These are phyloP conservation scores for Astragalus membranaceus DNA, from an alignment of 306 rosid genomes.

Conservation along the genomic window DNA sequence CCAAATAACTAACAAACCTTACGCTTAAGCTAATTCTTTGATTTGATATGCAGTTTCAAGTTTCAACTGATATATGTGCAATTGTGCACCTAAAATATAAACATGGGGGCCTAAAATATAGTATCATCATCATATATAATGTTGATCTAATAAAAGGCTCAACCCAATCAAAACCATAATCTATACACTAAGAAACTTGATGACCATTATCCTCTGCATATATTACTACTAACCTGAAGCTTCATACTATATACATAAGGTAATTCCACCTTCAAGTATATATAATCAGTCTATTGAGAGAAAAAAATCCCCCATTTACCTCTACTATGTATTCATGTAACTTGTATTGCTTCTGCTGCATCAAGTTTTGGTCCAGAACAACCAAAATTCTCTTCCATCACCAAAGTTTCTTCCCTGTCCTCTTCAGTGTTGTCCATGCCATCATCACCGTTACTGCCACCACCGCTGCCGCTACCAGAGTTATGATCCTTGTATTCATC, in stretches of 20 bases:
- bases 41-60: conserved; percentile 3
- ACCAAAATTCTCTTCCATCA: conserved; percentile 24
- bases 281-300: conserved; percentile 20
- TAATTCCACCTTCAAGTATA: conserved; percentile 30
- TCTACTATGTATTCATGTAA: conserved; percentile 17
- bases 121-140: conserved; percentile 20
- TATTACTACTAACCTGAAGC: conserved; percentile 20
- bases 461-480: conserved; percentile 12
- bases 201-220: conserved; percentile 21
- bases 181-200: conserved; percentile 46
- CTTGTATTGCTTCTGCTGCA: conserved; percentile 28
- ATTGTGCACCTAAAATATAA: conserved; percentile 17
- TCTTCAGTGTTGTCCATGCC: conserved; percentile 3
- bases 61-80: conserved; percentile 21
- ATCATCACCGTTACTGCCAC: background rate
- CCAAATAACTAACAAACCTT: conserved; percentile 15
- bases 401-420: conserved; percentile 14
- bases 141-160: conserved; percentile 13
- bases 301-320: conserved; percentile 9
- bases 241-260: conserved; percentile 43
- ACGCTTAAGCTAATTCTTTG: conserved; percentile 3
- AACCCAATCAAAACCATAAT: conserved; percentile 17
- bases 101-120: conserved; percentile 12
- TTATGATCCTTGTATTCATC: conserved; percentile 13
- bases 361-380: conserved; percentile 31